Percentiles rank a stretch among this genome's conserved stretches.
These are phyloP conservation scores for Nannizzia gypsea DNA, from an alignment of 2,329 filamentous ascomycete genomes.

Conservation along the genomic window DNA sequence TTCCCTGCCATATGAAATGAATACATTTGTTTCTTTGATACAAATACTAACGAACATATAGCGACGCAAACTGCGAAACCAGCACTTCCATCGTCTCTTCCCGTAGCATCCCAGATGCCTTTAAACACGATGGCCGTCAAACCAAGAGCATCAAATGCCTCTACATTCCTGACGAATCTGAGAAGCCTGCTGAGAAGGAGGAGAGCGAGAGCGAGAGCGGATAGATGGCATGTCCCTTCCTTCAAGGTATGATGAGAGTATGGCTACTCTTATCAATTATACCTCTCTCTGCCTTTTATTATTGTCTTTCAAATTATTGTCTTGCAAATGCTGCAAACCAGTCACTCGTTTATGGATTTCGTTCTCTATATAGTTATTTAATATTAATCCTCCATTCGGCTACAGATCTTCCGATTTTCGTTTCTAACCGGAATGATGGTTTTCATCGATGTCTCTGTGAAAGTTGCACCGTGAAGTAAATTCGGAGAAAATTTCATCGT, in stretches of 20 bases:
- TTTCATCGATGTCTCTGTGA: not conserved
- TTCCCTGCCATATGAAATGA: not conserved
- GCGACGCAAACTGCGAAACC: not conserved
- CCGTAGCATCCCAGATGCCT: not conserved
- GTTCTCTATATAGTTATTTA: not conserved
- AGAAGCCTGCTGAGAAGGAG: not conserved
- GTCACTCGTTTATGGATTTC: slow-evolving; percentile 1
- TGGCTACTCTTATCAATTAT: not conserved
- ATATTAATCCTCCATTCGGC: not conserved
- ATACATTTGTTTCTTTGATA: too few relatives aligned
- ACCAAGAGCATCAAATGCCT: slow-evolving; percentile 1
- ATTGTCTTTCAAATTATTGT: too few relatives aligned
- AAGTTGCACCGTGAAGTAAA: not conserved
- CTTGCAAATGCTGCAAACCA: not conserved
- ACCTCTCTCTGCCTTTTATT: not conserved
- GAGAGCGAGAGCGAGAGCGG: not conserved
- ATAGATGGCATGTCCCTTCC: not conserved
- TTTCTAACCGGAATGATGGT: not conserved
- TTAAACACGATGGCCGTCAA: not conserved
- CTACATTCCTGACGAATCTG: not conserved
- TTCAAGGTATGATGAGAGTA: not conserved
- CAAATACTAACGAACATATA: not conserved
- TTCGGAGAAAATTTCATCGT: not conserved
- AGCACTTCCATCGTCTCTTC: not conserved
- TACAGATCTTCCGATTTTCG: not conserved